Percentiles rank a stretch among this genome's conserved stretches.
phyloP scores from a whole-genome alignment of 148 eudicot species.

The Vaccinium corymbosum region DNA sequence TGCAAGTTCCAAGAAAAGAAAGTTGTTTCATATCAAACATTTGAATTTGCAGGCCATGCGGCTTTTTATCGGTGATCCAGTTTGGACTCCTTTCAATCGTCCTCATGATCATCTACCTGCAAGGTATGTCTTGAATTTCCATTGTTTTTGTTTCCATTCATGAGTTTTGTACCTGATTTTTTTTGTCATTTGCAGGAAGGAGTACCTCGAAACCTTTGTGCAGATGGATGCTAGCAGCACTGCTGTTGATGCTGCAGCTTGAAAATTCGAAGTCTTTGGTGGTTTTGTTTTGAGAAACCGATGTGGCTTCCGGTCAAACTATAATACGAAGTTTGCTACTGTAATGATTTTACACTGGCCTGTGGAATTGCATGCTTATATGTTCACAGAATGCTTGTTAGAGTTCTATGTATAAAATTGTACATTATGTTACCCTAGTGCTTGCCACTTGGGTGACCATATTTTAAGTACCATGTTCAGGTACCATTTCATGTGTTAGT shows the following conservation, averaged over 20 bases:
- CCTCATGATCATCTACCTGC: constrained; percentile 80
- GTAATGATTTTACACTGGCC: neutral
- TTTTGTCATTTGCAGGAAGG: constrained; percentile 43
- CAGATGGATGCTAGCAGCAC: constrained; percentile 37
- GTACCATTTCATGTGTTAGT: neutral
- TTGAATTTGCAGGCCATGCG: constrained; percentile 69
- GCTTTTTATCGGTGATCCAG: constrained; percentile 83
- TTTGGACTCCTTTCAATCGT: constrained; percentile 87
- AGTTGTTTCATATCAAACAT: neutral
- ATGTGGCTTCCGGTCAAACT: neutral
- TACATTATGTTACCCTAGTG: neutral
- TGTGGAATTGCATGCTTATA: neutral
- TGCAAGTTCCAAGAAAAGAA: neutral
- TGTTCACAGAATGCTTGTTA: neutral
- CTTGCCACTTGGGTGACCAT: neutral
- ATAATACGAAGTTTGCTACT: neutral
- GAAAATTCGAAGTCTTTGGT: neutral
- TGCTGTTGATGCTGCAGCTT: constrained; percentile 44
- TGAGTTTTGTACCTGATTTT: neutral
- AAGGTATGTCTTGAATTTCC: constrained; percentile 33
- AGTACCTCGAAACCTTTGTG: constrained; percentile 53
- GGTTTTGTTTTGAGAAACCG: neutral
- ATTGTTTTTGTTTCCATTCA: constrained; percentile 1
- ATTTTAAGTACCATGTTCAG: neutral
- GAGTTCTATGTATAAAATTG: neutral